phyloP scores from a whole-genome alignment of 1,284 basidiomycete genomes.

The Ustilago shanxiensis region DNA sequence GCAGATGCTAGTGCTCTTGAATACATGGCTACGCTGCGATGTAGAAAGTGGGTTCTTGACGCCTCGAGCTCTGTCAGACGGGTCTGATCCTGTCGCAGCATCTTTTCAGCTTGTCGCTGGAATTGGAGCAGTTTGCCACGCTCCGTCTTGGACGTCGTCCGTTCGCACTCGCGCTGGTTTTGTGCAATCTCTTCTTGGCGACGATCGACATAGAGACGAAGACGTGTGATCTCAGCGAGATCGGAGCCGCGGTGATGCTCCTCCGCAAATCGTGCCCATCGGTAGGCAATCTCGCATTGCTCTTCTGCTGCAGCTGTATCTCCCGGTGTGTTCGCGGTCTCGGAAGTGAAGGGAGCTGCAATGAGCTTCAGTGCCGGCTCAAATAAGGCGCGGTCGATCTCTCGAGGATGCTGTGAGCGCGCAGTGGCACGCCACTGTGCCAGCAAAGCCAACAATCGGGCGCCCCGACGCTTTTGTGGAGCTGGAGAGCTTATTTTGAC shows the following conservation, averaged over 20 bases:
- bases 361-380: conserved; percentile 74
- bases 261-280: conserved; percentile 90
- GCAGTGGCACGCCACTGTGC: conserved; percentile 88
- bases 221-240: conserved; percentile 80
- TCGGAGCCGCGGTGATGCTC: conserved; percentile 80
- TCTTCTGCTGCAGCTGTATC: conserved; percentile 57
- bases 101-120: conserved; percentile 50
- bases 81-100: conserved; percentile 47
- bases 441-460: conserved; percentile 71
- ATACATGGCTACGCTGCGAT: conserved; percentile 84
- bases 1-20: conserved; percentile 79
- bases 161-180: conserved; percentile 73
- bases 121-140: conserved; percentile 32
- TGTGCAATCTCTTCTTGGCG: conserved; percentile 76
- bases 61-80: conserved; percentile 42
- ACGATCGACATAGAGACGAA: conserved; percentile 82
- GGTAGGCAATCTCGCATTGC: conserved; percentile 80
- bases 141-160: conserved; percentile 26
- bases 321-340: neutral
- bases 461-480: conserved; percentile 32
- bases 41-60: conserved; percentile 76
- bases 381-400: conserved; percentile 81
- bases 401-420: conserved; percentile 82
- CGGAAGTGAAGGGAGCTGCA: neutral
- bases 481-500: conserved; percentile 10